Conservation (phyloP, 2,329 filamentous ascomycete genomes). For the Ceratocystis alfenasii region DNA sequence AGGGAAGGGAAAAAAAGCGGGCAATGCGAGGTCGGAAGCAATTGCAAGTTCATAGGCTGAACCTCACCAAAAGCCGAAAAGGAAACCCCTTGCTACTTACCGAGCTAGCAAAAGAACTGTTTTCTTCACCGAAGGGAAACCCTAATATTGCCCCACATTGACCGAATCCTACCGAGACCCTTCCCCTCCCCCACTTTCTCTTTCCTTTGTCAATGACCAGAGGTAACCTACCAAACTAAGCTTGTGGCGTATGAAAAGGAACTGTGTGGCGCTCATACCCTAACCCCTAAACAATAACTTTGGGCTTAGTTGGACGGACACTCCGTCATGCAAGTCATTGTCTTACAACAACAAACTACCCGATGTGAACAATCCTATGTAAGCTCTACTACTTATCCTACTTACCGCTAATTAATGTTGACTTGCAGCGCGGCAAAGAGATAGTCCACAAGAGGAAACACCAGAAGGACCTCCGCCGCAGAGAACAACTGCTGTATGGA, state of each 20-base stretch:
- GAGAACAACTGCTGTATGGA: no score
- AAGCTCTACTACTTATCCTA: not conserved
- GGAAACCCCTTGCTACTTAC: not conserved
- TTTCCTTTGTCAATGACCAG: not conserved
- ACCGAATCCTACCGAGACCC: not conserved
- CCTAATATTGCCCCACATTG: not conserved
- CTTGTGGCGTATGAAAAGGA: not conserved
- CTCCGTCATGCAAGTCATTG: not conserved
- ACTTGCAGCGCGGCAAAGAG: no score
- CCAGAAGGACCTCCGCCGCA: not conserved
- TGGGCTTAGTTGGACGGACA: not conserved
- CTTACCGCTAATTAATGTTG: not conserved
- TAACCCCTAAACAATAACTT: not conserved
- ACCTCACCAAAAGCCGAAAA: no score
- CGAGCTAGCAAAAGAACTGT: not conserved
- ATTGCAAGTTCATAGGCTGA: not conserved
- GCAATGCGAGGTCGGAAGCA: not conserved
- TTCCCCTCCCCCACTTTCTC: not conserved
- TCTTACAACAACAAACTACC: not conserved
- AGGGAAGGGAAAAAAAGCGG: not conserved
- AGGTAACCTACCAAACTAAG: not conserved
- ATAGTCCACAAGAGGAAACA: not conserved
- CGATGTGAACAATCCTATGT: not conserved
- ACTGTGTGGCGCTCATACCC: not conserved
- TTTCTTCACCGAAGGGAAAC: not conserved